Percentiles rank a stretch among this genome's conserved stretches.
Evolutionary conservation across 2,329 filamentous ascomycete genomes (phyloP).

Genomic region (Sporothrix humicola): DNA sequence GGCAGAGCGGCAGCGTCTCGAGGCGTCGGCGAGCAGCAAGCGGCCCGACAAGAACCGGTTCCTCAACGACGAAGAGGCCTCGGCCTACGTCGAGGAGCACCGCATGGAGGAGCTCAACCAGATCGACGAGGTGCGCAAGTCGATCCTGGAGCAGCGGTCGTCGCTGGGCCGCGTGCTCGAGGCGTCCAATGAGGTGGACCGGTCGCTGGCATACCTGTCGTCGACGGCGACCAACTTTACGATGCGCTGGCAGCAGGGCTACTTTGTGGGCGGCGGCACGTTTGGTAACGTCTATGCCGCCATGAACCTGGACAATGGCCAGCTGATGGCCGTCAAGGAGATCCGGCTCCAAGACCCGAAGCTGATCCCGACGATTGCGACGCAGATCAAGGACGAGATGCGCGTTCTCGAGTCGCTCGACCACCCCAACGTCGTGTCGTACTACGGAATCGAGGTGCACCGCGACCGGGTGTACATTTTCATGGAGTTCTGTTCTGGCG

Average conservation of each 20-base stretch:
- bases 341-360: slow-evolving; percentile 97
- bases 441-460: slow-evolving; percentile 97
- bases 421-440: slow-evolving; percentile 96
- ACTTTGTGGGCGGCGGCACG: slow-evolving; percentile 94
- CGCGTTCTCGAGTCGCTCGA: slow-evolving; percentile 92
- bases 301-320: slow-evolving; percentile 94
- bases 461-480: slow-evolving; percentile 99
- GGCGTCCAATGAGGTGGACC: slow-evolving; percentile 92
- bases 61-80: slow-evolving; percentile 84
- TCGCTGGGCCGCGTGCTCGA: slow-evolving; percentile 89
- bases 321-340: slow-evolving; percentile 98
- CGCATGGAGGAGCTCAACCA: slow-evolving; percentile 74
- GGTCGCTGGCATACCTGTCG: slow-evolving; percentile 90
- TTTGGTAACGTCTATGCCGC: slow-evolving; percentile 98
- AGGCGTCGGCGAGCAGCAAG: slow-evolving; percentile 77
- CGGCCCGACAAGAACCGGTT: slow-evolving; percentile 76
- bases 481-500: slow-evolving; percentile 98
- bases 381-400: slow-evolving; percentile 97
- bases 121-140: slow-evolving; percentile 78
- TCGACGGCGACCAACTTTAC: slow-evolving; percentile 94
- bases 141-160: slow-evolving; percentile 83
- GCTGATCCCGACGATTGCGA: slow-evolving; percentile 89
- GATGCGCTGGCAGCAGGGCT: slow-evolving; percentile 97
- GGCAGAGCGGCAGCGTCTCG: slow-evolving; percentile 86
- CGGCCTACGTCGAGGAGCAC: slow-evolving; percentile 73